Conservation (phyloP, 2,329 filamentous ascomycete species). For the Fusarium marasasianum region DNA sequence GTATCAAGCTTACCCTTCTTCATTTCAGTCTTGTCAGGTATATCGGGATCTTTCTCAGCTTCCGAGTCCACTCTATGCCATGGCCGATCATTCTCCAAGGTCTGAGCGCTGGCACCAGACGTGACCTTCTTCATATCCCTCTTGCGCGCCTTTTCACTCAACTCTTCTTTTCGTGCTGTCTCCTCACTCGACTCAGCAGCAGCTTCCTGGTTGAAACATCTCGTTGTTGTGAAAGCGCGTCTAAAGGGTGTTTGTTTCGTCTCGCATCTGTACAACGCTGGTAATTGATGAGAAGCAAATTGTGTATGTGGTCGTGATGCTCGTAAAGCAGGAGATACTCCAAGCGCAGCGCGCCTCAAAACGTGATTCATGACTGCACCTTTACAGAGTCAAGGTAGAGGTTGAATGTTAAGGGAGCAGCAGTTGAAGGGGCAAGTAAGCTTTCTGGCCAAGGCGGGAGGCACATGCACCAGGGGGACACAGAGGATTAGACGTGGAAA, state of each 20-base stretch:
- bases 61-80: conserved; percentile 38
- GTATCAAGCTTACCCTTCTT: conserved; percentile 32
- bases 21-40: conserved; percentile 28
- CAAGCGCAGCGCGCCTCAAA: conserved; percentile 27
- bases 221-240: conserved; percentile 37
- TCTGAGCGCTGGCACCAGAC: conserved; percentile 38
- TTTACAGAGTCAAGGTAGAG: background rate
- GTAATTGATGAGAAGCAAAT: conserved; percentile 1
- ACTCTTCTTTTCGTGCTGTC: conserved; percentile 11
- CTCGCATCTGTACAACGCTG: conserved; percentile 6
- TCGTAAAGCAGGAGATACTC: conserved; percentile 27
- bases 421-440: conserved; percentile 5
- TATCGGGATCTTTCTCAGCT: conserved; percentile 17
- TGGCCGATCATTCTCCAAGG: conserved; percentile 40
- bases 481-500: background rate
- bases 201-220: conserved; percentile 19
- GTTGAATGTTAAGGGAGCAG: background rate
- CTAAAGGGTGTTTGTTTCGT: background rate
- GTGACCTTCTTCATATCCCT: conserved; percentile 36
- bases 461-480: background rate
- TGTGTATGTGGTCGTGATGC: background rate
- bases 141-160: conserved; percentile 33
- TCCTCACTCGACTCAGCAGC: background rate
- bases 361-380: conserved; percentile 26
- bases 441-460: conserved; percentile 10